phyloP scores from a whole-genome alignment of 2,329 filamentous ascomycete genomes.

The Anisogramma anomala region DNA sequence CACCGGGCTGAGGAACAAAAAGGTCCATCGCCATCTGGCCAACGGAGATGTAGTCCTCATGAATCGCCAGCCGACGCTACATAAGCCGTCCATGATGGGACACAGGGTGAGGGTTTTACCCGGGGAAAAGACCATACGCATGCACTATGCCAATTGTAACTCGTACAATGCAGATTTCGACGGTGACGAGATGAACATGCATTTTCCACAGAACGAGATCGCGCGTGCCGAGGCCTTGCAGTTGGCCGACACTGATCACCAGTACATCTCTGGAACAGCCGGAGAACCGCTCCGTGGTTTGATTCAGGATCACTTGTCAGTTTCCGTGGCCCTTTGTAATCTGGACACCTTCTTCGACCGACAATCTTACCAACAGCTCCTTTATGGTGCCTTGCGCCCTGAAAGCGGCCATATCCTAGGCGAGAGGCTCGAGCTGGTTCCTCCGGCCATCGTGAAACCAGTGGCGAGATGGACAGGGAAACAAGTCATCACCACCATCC shows the following conservation, averaged over 20 bases:
- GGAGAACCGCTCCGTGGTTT: slow-evolving; percentile 89
- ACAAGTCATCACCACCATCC: slow-evolving; percentile 82
- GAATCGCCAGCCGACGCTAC: slow-evolving; percentile 95
- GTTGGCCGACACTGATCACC: slow-evolving; percentile 92
- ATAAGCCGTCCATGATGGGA: slow-evolving; percentile 99
- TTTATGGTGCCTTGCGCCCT: slow-evolving; percentile 80
- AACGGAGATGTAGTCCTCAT: slow-evolving; percentile 96
- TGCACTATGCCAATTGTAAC: slow-evolving; percentile 99
- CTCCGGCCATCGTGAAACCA: slow-evolving; percentile 74
- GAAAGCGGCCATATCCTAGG: slow-evolving; percentile 80
- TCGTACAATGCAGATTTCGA: slow-evolving; percentile 99
- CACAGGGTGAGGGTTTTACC: slow-evolving; percentile 85
- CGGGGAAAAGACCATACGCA: slow-evolving; percentile 93
- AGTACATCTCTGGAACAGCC: slow-evolving; percentile 87
- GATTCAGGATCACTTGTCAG: slow-evolving; percentile 96
- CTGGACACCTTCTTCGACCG: slow-evolving; percentile 83
- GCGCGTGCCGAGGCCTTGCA: slow-evolving; percentile 85
- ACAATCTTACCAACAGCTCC: slow-evolving; percentile 82
- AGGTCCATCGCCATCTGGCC: slow-evolving; percentile 89
- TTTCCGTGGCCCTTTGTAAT: slow-evolving; percentile 81
- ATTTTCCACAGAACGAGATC: slow-evolving; percentile 95
- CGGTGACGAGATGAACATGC: slow-evolving; percentile 99
- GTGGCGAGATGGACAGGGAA: slow-evolving; percentile 85
- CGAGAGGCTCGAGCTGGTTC: slow-evolving; percentile 69
- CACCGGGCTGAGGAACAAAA: slow-evolving; percentile 76